Evolutionary conservation across 2,329 filamentous ascomycete genomes (phyloP).

Genomic region (Juglanconis oblonga): DNA sequence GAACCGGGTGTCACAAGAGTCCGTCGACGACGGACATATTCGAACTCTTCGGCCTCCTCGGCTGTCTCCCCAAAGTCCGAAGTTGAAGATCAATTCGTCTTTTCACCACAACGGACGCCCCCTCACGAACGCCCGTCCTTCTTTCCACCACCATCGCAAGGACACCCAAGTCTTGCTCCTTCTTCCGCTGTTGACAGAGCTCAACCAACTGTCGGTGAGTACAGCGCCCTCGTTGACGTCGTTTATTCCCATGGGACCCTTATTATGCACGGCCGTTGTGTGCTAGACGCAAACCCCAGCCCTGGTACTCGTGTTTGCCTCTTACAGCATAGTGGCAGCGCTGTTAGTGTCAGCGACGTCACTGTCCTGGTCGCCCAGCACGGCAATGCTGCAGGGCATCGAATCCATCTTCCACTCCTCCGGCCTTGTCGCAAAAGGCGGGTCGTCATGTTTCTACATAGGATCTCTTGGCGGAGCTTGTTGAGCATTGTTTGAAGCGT

Average conservation of each 20-base stretch:
- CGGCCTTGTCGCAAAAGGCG: neutral
- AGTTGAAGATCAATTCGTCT: constrained; percentile 34
- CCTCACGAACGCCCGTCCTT: constrained; percentile 18
- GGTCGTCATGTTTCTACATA: neutral
- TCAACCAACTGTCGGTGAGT: neutral
- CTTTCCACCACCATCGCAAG: constrained; percentile 7
- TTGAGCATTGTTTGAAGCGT: neutral
- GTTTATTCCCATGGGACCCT: neutral
- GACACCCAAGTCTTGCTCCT: constrained; percentile 11
- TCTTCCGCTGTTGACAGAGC: neutral
- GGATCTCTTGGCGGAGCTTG: neutral
- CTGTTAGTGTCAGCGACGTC: neutral
- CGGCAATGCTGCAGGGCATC: too few species aligned
- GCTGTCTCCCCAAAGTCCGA: constrained; percentile 27
- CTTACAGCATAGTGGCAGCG: constrained; percentile 3
- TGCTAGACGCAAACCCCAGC: neutral
- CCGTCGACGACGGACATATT: constrained; percentile 27
- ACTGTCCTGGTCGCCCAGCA: neutral
- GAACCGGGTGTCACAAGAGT: neutral
- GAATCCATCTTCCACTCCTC: neutral
- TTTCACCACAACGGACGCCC: constrained; percentile 34
- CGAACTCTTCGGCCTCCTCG: constrained; percentile 44
- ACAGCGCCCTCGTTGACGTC: neutral
- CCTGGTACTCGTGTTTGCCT: neutral
- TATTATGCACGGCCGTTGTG: neutral